These are phyloP conservation scores for Starmera pachycereana DNA, from an alignment of 805 yeast species.

Conservation along the genomic window DNA sequence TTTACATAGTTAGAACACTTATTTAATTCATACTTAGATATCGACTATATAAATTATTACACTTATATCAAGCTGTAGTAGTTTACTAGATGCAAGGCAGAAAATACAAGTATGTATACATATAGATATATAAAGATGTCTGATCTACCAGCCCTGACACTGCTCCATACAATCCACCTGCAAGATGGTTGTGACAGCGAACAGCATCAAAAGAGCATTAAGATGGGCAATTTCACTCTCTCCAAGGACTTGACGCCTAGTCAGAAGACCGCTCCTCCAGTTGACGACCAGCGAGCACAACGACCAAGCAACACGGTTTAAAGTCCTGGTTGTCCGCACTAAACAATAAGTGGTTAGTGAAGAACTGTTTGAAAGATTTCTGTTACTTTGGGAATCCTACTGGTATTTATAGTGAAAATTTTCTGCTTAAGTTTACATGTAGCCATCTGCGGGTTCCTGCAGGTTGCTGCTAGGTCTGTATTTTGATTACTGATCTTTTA, in stretches of 20 bases:
- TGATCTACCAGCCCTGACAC: constrained; percentile 63
- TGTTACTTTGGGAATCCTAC: not conserved
- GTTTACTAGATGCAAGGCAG: no score
- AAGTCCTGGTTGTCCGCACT: constrained; percentile 73
- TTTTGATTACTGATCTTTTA: not conserved
- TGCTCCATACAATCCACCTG: constrained; percentile 27
- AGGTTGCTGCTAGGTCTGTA: not conserved
- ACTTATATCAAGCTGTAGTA: no score
- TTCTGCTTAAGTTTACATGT: no score
- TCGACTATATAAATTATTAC: not conserved
- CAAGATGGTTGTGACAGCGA: constrained; percentile 23
- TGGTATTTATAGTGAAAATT: not conserved
- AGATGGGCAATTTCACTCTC: constrained; percentile 55
- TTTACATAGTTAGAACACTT: not conserved
- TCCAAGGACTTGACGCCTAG: constrained; percentile 66
- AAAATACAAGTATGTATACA: constrained; percentile 1
- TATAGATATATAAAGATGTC: constrained; percentile 25
- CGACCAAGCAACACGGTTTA: constrained; percentile 61
- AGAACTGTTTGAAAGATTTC: not conserved
- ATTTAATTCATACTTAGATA: not conserved
- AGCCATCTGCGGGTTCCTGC: no score
- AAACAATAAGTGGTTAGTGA: constrained; percentile 14
- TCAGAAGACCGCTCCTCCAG: constrained; percentile 25
- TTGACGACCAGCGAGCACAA: not conserved
- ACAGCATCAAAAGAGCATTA: constrained; percentile 47